Evolutionary conservation across 2,329 filamentous ascomycete genomes (phyloP), one percentile per base, ranked within the genome.

Genomic region (Apiospora saccharicola): DNA sequence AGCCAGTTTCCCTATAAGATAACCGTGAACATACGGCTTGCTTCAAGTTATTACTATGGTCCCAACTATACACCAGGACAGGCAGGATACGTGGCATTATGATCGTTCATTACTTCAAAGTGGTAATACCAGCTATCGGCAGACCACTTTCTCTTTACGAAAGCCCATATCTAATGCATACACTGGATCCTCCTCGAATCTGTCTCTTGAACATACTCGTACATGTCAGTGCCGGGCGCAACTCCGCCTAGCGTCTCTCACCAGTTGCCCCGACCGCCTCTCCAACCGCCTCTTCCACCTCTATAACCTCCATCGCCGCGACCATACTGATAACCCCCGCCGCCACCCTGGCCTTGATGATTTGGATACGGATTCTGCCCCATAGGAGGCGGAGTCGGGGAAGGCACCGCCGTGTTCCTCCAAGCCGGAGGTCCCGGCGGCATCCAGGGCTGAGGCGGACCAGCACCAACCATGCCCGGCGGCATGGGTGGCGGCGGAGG

Each of bases 251-350:
- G 30, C 10, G 26, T 30, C 19, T 24, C 47, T 68, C 70, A 46
- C 61, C 71, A 72, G 19, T 71, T 68, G 53, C 72, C 72, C 30
- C 70, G 68, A 41, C 68, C 68, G 43, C 70, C 70, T 64, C 72
- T 70, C 49, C 68, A 72, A 49, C 71, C 70, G 19, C 72, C 72
- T 7, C 70, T 68, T 10, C 70, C 68, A 26, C 70, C 70, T 10
- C 70, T 26, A 67, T 67, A 67, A 26, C 37, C 53, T 44, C 53
- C 69, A 7, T 70, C 47, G n/a, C 46, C 68, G n/a, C 46, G 68
- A 13, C 46, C 68, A n/a, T 49, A 70, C 30, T 70, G 68, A 51
- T 13, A 70, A 13, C 68, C 68, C 4, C 68, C 47, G 7, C 44
- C 49, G 30, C 47, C 49, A 30, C 24, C 44, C n/a, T 71, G 37